Percentiles rank a stretch among this genome's conserved stretches.
Evolutionary conservation across 495 filamentous ascomycete genomes (phyloP).

Genomic region (Penicillium alfredii): DNA sequence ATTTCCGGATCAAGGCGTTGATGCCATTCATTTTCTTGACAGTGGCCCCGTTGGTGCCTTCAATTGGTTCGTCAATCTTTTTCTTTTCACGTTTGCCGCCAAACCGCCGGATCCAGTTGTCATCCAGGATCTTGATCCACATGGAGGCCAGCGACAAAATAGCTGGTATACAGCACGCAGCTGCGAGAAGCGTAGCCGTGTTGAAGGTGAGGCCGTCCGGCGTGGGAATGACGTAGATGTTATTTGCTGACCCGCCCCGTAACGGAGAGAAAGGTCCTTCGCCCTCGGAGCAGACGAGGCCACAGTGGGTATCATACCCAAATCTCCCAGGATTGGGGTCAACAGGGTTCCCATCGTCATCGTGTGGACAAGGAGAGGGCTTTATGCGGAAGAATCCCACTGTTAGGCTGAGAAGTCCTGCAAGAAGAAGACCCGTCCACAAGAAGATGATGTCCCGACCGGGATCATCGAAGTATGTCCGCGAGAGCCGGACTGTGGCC

Average conservation of each 20-base stretch:
- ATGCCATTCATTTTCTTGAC: slow-evolving; percentile 42
- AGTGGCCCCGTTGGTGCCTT: slow-evolving; percentile 51
- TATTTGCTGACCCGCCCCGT: slow-evolving; percentile 41
- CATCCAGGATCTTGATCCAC: slow-evolving; percentile 54
- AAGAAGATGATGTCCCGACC: slow-evolving; percentile 56
- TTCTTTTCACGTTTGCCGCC: slow-evolving; percentile 26
- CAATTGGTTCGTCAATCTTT: slow-evolving; percentile 30
- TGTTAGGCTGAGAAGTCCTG: slow-evolving; percentile 50
- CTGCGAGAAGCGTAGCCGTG: slow-evolving; percentile 49
- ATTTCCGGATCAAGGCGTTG: slow-evolving; percentile 34
- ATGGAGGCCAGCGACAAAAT: slow-evolving; percentile 51
- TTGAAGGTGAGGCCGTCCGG: slow-evolving; percentile 46
- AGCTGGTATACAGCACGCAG: slow-evolving; percentile 54
- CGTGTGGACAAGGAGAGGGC: slow-evolving; percentile 30
- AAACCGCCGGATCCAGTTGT: slow-evolving; percentile 43
- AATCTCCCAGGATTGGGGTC: slow-evolving; percentile 26
- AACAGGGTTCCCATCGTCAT: slow-evolving; percentile 36
- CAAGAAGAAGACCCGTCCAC: slow-evolving; percentile 52
- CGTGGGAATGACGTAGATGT: slow-evolving; percentile 51
- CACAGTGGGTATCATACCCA: slow-evolving; percentile 14
- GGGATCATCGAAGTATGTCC: slow-evolving; percentile 54
- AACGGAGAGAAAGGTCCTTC: slow-evolving; percentile 45
- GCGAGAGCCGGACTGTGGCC: slow-evolving; percentile 47
- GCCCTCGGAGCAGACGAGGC: slow-evolving; percentile 34
- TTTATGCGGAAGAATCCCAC: slow-evolving; percentile 52